Base-by-base conservation (phyloP, 495 filamentous ascomycete genomes). In the Collariella sp. region DNA sequence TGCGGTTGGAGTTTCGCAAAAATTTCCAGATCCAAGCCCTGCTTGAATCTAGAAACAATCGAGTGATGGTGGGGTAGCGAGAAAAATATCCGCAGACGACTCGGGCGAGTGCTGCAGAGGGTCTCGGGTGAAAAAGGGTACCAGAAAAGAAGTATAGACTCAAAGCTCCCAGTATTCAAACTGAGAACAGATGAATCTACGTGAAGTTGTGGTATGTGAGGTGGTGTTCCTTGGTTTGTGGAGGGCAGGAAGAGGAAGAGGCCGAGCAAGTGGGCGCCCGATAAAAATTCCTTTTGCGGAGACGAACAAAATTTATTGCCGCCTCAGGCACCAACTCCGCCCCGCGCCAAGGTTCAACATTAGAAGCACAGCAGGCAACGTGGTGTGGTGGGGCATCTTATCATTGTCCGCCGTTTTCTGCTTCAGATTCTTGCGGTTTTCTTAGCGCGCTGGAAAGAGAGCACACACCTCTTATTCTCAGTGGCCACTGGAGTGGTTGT, bases 21-120 rank as follows among this genome's bases (percentile, higher is more conserved):
- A 63, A 66, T 66, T 69, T 74, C 75, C 70, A 78, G 86, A 91
- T 84, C 84, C 84, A 86, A 83, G 79, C 83, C 62, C 75, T 69
- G 81, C 76, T 74, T 76, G 64, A 69, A 78, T 72, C 76, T 79
- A 78, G 73, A 76, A 76, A 70, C 61, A 54, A 46, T 58, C 52
- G 62, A 56, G 51, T 60, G 61, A 62, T 70, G 67, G 70, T 70
- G 73, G 73, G 76, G 75, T 70, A 67, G 57, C 59, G 62, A 61
- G 50, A 58, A 62, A 71, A 68, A 67, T 62, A 72, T 70, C 67
- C 62, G 72, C 69, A 66, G 63, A 61, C 65, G 61, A 57, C 64
- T 67, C 66, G 58, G 54, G 52, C 24, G 56, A 60, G 49, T 35
- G 63, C 45, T 59, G 58, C 68, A 66, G 67, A 71, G 64, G 51